Percentiles rank a stretch among this genome's conserved stretches.
These are phyloP conservation scores for Pecoramyces ruminantium DNA, from an alignment of 192 early-diverging fungal species.

Conservation along the genomic window DNA sequence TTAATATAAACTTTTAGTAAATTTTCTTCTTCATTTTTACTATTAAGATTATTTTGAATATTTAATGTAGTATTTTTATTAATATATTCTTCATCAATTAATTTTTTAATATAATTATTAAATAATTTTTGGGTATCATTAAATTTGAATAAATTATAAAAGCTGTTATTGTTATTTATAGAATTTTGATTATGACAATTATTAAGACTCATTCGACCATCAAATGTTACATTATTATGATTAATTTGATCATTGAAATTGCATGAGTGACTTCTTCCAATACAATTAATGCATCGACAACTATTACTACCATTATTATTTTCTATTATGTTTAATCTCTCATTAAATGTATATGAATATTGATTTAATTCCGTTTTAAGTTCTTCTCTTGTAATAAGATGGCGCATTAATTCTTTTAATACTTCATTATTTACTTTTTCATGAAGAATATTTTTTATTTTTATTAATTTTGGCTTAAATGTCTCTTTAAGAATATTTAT, in stretches of 20 bases:
- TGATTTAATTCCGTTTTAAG: not conserved
- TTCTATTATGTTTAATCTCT: not conserved
- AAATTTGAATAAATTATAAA: not conserved
- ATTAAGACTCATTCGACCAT: no score
- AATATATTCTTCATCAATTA: not conserved
- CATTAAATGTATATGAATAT: not conserved
- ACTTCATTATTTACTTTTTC: conserved; percentile 22
- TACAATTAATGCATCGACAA: not conserved
- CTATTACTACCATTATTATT: not conserved
- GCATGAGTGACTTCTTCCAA: not conserved
- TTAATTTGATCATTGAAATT: not conserved
- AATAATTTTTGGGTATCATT: not conserved
- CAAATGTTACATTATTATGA: no score
- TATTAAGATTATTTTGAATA: no score
- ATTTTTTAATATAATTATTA: not conserved
- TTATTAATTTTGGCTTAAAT: not conserved
- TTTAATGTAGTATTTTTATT: not conserved
- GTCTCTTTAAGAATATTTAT: not conserved
- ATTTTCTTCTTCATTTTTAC: not conserved
- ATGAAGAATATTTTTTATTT: conserved; percentile 2
- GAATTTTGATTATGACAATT: no score
- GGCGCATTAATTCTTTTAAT: conserved; percentile 21
- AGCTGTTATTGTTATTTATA: not conserved
- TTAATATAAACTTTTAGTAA: not conserved
- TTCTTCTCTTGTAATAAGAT: conserved; percentile 27